Evolutionary conservation across 176 grass and related monocot species (phyloP), one percentile per base, ranked within the genome.

Genomic region (Oryza meyeriana): DNA sequence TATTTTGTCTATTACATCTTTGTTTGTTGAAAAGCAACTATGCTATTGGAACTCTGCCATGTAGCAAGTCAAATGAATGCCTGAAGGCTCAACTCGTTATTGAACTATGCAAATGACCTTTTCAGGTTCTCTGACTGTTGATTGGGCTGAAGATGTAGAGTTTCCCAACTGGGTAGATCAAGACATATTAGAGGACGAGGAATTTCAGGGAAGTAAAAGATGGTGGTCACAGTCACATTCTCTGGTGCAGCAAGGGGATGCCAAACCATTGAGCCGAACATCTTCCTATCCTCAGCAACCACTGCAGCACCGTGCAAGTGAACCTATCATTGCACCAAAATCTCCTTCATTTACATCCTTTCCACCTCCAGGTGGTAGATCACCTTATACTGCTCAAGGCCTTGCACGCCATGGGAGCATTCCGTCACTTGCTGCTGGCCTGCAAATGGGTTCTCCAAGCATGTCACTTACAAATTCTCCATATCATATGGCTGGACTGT

Each of bases 391-490:
- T 72, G 61, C 81, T 29, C 72, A 55, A 76, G 76, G 83, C 31
- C 93, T 98, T 48, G 95, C 96, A 50, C 90, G 96, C 0, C 96
- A 98, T 82, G 82, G 89, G 8, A 98, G 96, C 84, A 93, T 98
- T 76, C 96, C 96, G 38, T 93, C 92, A 80, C 92, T 82, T 62
- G 81, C 71, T 85, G 40, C 82, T 88, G 88, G 85, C 47, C 82
- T 75, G 52, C 96, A 90, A 55, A 86, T 93, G 77, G 58, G 88
- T 71, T 74, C 86, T 74, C 85, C 89, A 57, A 87, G 85, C 93
- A 74, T 87, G 18, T 88, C 85, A 0, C 67, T 89, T 94, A 72
- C 86, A 82, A 87, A 81, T 73, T 82, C 87, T 63, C 84, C 85
- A 69, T 80, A 80, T 76, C 84, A 94, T 79, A 91, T 93, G 66